Evolutionary conservation across 768 basidiomycete genomes (phyloP).

Genomic region (Lactifluus echinatus): DNA sequence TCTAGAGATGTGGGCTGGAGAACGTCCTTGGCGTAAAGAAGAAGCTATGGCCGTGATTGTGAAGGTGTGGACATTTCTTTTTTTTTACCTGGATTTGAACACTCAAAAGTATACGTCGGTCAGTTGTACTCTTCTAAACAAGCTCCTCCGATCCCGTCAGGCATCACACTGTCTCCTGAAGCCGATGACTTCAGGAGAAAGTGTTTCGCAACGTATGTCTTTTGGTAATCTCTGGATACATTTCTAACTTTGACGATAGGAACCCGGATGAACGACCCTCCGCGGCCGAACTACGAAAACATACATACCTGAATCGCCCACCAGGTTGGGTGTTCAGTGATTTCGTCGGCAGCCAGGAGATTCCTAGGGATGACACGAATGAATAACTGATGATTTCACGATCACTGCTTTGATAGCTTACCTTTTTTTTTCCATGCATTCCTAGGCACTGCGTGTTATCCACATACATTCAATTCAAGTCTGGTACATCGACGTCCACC

Average conservation of each 20-base stretch:
- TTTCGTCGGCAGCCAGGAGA: slow-evolving; percentile 32
- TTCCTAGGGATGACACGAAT: slow-evolving; percentile 5
- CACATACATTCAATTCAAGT: background rate
- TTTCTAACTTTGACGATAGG: slow-evolving; percentile 29
- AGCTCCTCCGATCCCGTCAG: slow-evolving; percentile 84
- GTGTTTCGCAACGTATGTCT: slow-evolving; percentile 81
- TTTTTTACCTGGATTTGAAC: background rate
- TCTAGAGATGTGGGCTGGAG: slow-evolving; percentile 98
- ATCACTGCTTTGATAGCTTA: slow-evolving; percentile 11
- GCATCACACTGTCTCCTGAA: slow-evolving; percentile 62
- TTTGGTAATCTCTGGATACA: background rate
- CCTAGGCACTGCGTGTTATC: slow-evolving; percentile 2
- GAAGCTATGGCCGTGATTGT: slow-evolving; percentile 90
- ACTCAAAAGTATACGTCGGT: background rate
- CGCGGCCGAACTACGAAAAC: slow-evolving; percentile 68
- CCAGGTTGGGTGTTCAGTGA: slow-evolving; percentile 70
- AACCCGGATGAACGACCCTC: slow-evolving; percentile 79
- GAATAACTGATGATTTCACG: slow-evolving; percentile 19
- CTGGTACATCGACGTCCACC: slow-evolving; percentile 11
- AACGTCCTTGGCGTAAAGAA: slow-evolving; percentile 87
- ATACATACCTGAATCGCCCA: slow-evolving; percentile 68
- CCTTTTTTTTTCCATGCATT: background rate
- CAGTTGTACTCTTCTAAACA: slow-evolving; percentile 80
- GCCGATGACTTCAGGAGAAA: slow-evolving; percentile 81
- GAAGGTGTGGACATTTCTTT: slow-evolving; percentile 47